Percentiles rank a stretch among this genome's conserved stretches.
These are phyloP conservation scores for Parvularia atlantis DNA, from an alignment of 78 protist genomes.

Conservation along the genomic window DNA sequence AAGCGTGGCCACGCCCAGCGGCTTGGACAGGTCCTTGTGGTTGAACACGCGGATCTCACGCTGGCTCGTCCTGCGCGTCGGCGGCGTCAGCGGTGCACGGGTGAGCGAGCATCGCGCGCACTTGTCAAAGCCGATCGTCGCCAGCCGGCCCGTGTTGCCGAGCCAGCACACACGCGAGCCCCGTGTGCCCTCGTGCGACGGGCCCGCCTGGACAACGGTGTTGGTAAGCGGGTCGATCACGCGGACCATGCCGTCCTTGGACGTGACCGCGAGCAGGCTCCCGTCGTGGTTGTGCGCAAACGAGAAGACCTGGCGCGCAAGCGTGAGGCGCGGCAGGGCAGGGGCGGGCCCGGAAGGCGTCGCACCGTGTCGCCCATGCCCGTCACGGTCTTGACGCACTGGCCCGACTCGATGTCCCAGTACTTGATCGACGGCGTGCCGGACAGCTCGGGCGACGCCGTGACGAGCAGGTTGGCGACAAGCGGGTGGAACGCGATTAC, in stretches of 20 bases:
- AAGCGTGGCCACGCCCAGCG: slow-evolving; percentile 5
- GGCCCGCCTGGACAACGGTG: background rate
- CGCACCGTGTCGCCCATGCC: background rate
- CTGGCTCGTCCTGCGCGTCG: slow-evolving; percentile 6
- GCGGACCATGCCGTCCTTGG: slow-evolving; percentile 29
- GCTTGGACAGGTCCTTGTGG: background rate
- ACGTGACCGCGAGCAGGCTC: slow-evolving; percentile 8
- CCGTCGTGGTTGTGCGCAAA: slow-evolving; percentile 37
- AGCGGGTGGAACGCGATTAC: slow-evolving; percentile 12
- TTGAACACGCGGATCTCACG: slow-evolving; percentile 27
- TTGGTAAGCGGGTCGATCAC: slow-evolving; percentile 42
- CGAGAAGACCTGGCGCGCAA: slow-evolving; percentile 1
- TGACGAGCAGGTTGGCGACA: slow-evolving; percentile 24
- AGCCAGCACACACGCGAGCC: slow-evolving; percentile 19
- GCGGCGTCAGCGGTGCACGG: background rate
- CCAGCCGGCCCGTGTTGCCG: slow-evolving; percentile 14
- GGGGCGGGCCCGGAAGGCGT: no score
- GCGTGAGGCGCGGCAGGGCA: no score
- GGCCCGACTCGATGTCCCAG: slow-evolving; percentile 21
- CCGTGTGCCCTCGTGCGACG: slow-evolving; percentile 34
- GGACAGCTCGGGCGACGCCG: slow-evolving; percentile 16
- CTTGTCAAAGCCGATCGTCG: slow-evolving; percentile 40
- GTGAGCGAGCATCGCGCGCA: background rate
- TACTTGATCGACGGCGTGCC: no score
- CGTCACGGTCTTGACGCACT: background rate